A percentile compares a stretch with the other conserved stretches of the same genome.
These are phyloP conservation scores for Scedosporium minutisporum DNA, from an alignment of 2,329 filamentous ascomycete species.

Conservation along the genomic window DNA sequence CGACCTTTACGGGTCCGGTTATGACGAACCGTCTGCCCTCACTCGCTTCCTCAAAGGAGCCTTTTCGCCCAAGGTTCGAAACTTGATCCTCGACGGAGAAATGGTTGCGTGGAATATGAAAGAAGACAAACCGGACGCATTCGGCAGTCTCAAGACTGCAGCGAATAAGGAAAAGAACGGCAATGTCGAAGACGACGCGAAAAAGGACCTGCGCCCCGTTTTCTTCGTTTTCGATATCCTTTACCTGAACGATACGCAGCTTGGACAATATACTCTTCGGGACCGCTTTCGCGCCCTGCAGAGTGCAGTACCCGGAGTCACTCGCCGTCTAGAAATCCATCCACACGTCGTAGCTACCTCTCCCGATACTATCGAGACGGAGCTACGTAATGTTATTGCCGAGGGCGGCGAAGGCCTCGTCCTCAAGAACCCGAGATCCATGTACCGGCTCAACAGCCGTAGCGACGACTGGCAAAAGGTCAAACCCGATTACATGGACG, in stretches of 20 bases:
- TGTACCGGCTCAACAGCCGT: constrained; percentile 78
- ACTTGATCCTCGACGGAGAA: constrained; percentile 88
- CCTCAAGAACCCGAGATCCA: constrained; percentile 82
- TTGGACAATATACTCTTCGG: constrained; percentile 74
- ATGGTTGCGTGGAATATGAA: constrained; percentile 98
- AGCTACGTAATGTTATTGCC: constrained; percentile 73
- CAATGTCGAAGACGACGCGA: constrained; percentile 41
- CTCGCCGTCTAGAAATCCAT: constrained; percentile 77
- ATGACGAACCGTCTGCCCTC: constrained; percentile 68
- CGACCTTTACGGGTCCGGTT: constrained; percentile 75
- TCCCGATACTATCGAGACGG: constrained; percentile 65
- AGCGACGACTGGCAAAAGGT: constrained; percentile 98
- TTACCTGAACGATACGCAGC: constrained; percentile 68
- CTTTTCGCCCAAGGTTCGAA: constrained; percentile 69
- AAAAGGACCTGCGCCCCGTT: constrained; percentile 50
- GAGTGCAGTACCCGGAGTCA: constrained; percentile 57
- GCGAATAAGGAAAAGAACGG: constrained; percentile 67
- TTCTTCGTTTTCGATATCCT: constrained; percentile 87
- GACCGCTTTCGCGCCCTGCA: constrained; percentile 71
- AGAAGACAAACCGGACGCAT: constrained; percentile 73
- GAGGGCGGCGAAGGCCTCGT: constrained; percentile 85
- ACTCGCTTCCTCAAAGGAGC: constrained; percentile 71
- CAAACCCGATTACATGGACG: constrained; percentile 96
- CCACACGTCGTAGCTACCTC: constrained; percentile 55
- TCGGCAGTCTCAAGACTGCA: constrained; percentile 88